Evolutionary conservation across 495 filamentous ascomycete species (phyloP).

Genomic region (Astrothelium macrocarpum): DNA sequence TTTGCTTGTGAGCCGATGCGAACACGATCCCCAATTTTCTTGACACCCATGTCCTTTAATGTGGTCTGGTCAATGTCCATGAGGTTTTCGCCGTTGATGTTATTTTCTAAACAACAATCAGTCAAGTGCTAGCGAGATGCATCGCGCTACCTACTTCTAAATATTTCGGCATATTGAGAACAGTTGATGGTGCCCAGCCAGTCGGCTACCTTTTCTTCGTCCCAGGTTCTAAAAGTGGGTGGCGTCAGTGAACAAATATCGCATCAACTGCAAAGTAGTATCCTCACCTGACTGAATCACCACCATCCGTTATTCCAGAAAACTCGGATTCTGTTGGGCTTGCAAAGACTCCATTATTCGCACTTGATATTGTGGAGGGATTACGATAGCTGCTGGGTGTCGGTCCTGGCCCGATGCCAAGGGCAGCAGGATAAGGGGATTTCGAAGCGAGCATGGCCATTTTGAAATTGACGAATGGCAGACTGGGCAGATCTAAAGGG

Average conservation of each 20-base stretch:
- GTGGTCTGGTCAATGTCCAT: conserved; percentile 95
- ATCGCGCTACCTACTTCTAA: conserved; percentile 50
- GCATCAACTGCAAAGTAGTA: not conserved
- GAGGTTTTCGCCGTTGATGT: conserved; percentile 93
- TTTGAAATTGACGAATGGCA: not conserved
- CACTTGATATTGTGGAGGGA: conserved; percentile 41
- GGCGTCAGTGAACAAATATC: conserved; percentile 4
- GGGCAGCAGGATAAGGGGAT: conserved; percentile 57
- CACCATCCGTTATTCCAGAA: conserved; percentile 43
- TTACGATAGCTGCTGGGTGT: conserved; percentile 46
- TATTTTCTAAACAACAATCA: conserved; percentile 50
- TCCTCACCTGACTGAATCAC: conserved; percentile 51
- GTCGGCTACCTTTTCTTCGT: conserved; percentile 80
- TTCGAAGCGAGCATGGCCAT: conserved; percentile 90
- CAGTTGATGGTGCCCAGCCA: conserved; percentile 89
- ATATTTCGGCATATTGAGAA: conserved; percentile 83
- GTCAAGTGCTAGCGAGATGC: conserved; percentile 4
- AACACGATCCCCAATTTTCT: conserved; percentile 96
- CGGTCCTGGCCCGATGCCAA: conserved; percentile 43
- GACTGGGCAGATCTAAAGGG: not conserved
- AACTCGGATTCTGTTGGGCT: conserved; percentile 95
- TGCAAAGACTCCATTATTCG: conserved; percentile 57
- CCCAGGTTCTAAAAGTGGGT: conserved; percentile 53
- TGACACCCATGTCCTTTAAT: conserved; percentile 95
- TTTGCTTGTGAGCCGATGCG: conserved; percentile 85